These are phyloP conservation scores for Lactifluus echinatus DNA, from an alignment of 768 basidiomycete species.

Conservation along the genomic window DNA sequence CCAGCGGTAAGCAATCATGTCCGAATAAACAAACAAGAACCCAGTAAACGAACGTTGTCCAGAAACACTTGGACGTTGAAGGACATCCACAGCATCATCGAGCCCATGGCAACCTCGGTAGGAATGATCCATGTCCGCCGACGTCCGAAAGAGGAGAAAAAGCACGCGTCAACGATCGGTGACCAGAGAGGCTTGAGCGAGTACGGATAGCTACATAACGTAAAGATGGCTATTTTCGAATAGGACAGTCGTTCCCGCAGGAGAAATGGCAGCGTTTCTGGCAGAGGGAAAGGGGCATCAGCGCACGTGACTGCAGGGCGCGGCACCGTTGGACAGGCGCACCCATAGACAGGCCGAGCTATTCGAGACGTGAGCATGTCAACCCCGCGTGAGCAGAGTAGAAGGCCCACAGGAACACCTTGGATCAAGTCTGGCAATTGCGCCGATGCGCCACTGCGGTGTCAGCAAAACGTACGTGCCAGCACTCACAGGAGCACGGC, in stretches of 20 bases:
- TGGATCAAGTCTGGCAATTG: constrained; percentile 46
- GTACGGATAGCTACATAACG: constrained; percentile 88
- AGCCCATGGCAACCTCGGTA: constrained; percentile 85
- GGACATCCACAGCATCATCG: constrained; percentile 73
- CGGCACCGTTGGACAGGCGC: background rate
- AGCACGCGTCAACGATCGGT: constrained; percentile 90
- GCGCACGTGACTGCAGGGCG: constrained; percentile 73
- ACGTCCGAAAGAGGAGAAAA: constrained; percentile 71
- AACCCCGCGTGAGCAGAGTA: no score
- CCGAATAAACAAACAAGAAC: background rate
- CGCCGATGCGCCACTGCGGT: no score
- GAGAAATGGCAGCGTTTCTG: constrained; percentile 94
- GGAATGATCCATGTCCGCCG: constrained; percentile 99
- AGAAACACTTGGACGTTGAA: constrained; percentile 64
- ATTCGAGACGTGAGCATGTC: no score
- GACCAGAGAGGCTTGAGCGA: constrained; percentile 97
- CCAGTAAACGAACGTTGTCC: constrained; percentile 50
- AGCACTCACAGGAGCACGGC: no score
- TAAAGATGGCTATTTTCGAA: constrained; percentile 91
- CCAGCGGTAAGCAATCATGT: background rate
- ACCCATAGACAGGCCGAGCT: constrained; percentile 20
- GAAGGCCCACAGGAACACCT: constrained; percentile 74
- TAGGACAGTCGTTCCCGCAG: constrained; percentile 93
- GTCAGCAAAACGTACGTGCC: constrained; percentile 5
- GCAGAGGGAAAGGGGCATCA: background rate